A percentile compares a stretch with the other conserved stretches of the same genome.
Conservation (phyloP, 2,329 filamentous ascomycete genomes). For the Xylariaceae sp. region DNA sequence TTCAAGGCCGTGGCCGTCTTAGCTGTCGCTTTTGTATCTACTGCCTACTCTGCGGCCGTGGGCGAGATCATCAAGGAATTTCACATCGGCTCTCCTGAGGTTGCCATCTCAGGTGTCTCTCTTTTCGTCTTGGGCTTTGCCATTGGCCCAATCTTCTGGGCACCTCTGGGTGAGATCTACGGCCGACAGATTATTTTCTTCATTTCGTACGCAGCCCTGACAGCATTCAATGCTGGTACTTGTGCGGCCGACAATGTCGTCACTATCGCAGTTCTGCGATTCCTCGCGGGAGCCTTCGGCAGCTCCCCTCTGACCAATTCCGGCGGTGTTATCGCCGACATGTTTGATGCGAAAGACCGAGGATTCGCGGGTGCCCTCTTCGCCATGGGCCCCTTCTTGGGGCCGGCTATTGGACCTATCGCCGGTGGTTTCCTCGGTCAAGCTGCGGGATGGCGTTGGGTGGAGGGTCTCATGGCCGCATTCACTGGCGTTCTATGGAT, state of each 20-base stretch:
- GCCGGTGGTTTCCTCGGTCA: conserved; percentile 62
- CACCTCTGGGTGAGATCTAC: conserved; percentile 58
- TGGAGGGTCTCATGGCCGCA: conserved; percentile 59
- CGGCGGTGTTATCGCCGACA: conserved; percentile 55
- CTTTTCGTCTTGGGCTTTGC: conserved; percentile 54
- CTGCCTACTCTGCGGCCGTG: conserved; percentile 59
- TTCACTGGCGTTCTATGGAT: conserved; percentile 60
- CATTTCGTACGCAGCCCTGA: conserved; percentile 49
- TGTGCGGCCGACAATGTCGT: conserved; percentile 49
- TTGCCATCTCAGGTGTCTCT: conserved; percentile 48
- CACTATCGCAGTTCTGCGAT: conserved; percentile 54
- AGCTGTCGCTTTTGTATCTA: conserved; percentile 64
- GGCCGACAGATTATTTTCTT: conserved; percentile 53
- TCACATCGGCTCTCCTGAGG: conserved; percentile 38
- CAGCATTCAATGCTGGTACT: conserved; percentile 53
- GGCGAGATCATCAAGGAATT: conserved; percentile 52
- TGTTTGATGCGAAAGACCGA: conserved; percentile 46
- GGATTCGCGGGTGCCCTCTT: conserved; percentile 58
- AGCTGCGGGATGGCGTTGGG: conserved; percentile 63
- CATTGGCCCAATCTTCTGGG: conserved; percentile 55
- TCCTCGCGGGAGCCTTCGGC: conserved; percentile 55
- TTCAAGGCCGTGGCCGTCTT: conserved; percentile 62
- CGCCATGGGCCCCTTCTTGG: conserved; percentile 61
- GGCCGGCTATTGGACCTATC: conserved; percentile 59
- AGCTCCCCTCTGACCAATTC: conserved; percentile 52